Percentiles rank a stretch among this genome's conserved stretches.
phyloP scores from a whole-genome alignment of 495 filamentous ascomycete genomes.

The Neurospora sp. region DNA sequence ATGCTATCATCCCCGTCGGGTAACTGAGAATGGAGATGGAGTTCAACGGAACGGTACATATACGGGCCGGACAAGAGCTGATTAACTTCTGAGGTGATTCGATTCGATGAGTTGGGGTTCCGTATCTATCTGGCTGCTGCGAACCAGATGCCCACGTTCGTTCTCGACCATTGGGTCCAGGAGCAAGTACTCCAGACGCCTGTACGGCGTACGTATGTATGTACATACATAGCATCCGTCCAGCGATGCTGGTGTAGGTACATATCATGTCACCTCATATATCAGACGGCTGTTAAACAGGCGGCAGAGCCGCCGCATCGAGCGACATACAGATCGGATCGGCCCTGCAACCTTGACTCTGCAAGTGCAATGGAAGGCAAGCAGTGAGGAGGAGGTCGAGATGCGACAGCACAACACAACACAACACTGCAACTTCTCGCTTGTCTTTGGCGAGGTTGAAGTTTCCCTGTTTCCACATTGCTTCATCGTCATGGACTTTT shows the following conservation, averaged over 20 bases:
- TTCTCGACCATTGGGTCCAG: neutral
- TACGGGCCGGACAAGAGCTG: neutral
- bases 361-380: neutral
- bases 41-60: neutral
- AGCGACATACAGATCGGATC: neutral
- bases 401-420: neutral
- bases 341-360: neutral
- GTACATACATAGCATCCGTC: neutral
- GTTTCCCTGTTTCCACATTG: neutral
- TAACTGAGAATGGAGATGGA: neutral
- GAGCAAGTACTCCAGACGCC: neutral
- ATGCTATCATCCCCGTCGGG: neutral
- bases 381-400: neutral
- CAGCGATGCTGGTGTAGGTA: neutral
- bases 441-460: neutral
- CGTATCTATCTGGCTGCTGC: neutral
- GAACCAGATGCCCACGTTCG: neutral
- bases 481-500: neutral
- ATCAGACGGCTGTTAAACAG: neutral
- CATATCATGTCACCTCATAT: neutral
- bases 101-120: neutral
- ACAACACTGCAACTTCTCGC: neutral
- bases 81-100: neutral
- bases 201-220: neutral
- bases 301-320: neutral